Conservation (phyloP, 345 rosid genomes). For the Trapa incisa region DNA sequence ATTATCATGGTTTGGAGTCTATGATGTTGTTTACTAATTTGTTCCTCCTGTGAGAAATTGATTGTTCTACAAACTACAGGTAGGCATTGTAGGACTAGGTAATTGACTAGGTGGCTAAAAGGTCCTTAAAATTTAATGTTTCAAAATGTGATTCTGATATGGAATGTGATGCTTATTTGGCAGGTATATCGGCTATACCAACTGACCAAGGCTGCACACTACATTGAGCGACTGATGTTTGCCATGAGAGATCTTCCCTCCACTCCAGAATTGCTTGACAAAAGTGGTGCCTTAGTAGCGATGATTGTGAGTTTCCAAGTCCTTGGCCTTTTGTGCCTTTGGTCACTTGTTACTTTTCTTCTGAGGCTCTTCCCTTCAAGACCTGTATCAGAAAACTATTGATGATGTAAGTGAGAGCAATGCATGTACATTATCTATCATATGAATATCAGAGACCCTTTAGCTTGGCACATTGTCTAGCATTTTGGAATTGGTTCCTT, state of each 20-base stretch:
- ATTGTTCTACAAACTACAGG: too few species aligned
- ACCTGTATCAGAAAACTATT: slow-evolving; percentile 69
- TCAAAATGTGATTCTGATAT: neutral
- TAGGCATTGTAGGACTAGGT: neutral
- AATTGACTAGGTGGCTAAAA: neutral
- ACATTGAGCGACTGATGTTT: slow-evolving; percentile 61
- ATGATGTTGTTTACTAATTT: neutral
- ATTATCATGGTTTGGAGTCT: neutral
- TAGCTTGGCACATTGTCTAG: neutral
- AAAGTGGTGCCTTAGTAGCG: slow-evolving; percentile 46
- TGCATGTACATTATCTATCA: neutral
- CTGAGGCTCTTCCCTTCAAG: slow-evolving; percentile 76
- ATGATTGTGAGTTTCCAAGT: slow-evolving; percentile 57
- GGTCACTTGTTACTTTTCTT: slow-evolving; percentile 71
- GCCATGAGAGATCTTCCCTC: slow-evolving; percentile 43
- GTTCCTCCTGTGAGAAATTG: neutral
- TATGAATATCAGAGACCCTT: neutral
- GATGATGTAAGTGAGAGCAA: slow-evolving; percentile 8
- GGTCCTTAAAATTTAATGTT: neutral
- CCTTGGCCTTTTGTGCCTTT: slow-evolving; percentile 66
- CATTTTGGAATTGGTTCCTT: neutral
- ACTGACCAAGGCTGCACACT: slow-evolving; percentile 62
- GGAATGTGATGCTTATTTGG: slow-evolving; percentile 9
- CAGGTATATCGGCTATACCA: slow-evolving; percentile 82
- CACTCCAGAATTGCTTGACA: slow-evolving; percentile 32